Percentiles rank a stretch among this genome's conserved stretches.
phyloP scores from a whole-genome alignment of 306 rosid genomes.

The Gastrolobium villosum region DNA sequence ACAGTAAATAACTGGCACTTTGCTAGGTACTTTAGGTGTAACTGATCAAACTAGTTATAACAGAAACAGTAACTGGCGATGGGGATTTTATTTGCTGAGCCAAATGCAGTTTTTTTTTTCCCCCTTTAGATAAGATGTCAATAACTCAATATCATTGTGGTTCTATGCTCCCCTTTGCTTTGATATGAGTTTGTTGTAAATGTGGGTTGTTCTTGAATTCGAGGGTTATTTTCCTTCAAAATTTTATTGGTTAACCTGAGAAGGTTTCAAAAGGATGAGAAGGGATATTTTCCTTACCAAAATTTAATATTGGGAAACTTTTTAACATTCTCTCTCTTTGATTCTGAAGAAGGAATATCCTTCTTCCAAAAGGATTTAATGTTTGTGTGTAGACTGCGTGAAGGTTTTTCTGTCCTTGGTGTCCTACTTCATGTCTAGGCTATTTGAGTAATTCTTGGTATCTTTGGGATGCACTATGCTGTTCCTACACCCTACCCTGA shows the following conservation, averaged over 20 bases:
- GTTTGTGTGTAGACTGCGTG: slow-evolving; percentile 1
- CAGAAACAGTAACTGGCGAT: not conserved
- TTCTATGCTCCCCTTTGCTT: slow-evolving; percentile 26
- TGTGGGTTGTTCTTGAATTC: not conserved
- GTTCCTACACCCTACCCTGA: not conserved
- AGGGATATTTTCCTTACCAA: too few species aligned
- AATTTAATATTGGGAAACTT: too few species aligned
- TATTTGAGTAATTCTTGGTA: not conserved
- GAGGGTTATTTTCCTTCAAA: slow-evolving; percentile 23
- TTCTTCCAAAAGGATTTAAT: slow-evolving; percentile 1
- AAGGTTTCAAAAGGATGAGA: slow-evolving; percentile 4
- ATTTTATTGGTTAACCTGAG: not conserved
- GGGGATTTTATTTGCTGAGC: slow-evolving; percentile 21
- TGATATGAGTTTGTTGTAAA: slow-evolving; percentile 8
- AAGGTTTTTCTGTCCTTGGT: slow-evolving; percentile 9
- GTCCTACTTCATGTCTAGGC: not conserved
- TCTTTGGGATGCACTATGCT: slow-evolving; percentile 30
- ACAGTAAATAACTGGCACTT: too few species aligned
- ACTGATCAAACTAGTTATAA: too few species aligned
- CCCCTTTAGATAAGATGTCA: not conserved
- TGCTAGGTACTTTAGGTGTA: too few species aligned
- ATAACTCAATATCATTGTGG: not conserved
- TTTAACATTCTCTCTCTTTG: too few species aligned
- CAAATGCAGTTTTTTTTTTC: not conserved
- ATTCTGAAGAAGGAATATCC: too few species aligned